Conservation (phyloP, 2,329 filamentous ascomycete species). For the Torrubiellomyces zombiae region DNA sequence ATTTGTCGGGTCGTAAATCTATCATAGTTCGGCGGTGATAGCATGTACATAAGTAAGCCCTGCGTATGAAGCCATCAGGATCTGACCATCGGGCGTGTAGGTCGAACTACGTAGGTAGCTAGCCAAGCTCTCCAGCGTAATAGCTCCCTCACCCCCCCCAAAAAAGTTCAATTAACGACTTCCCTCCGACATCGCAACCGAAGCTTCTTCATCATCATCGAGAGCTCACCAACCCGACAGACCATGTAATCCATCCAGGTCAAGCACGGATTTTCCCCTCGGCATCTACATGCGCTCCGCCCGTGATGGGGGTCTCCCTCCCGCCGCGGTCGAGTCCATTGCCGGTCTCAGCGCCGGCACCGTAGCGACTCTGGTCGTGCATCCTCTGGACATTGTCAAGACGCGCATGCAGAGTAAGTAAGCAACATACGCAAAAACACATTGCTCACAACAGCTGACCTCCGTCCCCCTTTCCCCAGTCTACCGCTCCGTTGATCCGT, state of each 20-base stretch:
- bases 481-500: slow-evolving; percentile 26
- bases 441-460: neutral
- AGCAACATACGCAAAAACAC: too few species aligned
- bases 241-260: slow-evolving; percentile 10
- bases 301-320: slow-evolving; percentile 45
- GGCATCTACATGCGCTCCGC: slow-evolving; percentile 26
- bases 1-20: too few species aligned
- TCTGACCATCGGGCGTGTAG: too few species aligned
- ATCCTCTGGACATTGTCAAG: slow-evolving; percentile 92
- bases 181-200: slow-evolving; percentile 2
- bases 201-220: too few species aligned
- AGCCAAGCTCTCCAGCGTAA: too few species aligned
- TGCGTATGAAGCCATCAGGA: too few species aligned
- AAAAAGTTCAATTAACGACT: slow-evolving; percentile 3
- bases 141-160: slow-evolving; percentile 1
- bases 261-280: slow-evolving; percentile 1
- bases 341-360: slow-evolving; percentile 83
- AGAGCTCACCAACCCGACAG: neutral
- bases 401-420: slow-evolving; percentile 77
- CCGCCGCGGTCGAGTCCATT: slow-evolving; percentile 70
- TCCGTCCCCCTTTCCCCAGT: slow-evolving; percentile 22
- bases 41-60: too few species aligned
- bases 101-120: too few species aligned
- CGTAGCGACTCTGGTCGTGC: slow-evolving; percentile 70
- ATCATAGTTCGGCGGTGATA: too few species aligned